Percentiles rank a stretch among this genome's conserved stretches.
phyloP scores from a whole-genome alignment of 2,329 filamentous ascomycete genomes.

The Apiospora sp. region DNA sequence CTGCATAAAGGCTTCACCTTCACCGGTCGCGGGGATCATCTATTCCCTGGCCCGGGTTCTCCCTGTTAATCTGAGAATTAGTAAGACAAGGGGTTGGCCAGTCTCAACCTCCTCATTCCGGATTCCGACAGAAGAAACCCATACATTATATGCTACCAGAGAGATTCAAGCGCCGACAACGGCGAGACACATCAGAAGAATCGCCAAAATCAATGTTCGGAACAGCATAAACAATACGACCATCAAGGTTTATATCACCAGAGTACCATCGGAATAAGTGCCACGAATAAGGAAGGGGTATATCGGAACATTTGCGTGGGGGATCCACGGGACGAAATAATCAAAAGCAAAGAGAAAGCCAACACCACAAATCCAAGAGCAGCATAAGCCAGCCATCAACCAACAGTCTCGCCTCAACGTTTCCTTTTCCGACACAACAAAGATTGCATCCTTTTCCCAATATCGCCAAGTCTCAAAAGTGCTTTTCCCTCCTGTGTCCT shows the following conservation, averaged over 20 bases:
- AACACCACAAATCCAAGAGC: not conserved
- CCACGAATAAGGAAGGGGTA: not conserved
- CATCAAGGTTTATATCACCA: not conserved
- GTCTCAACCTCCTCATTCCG: not conserved
- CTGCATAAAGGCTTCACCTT: not conserved
- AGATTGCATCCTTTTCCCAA: conserved; percentile 1
- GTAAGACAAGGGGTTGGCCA: conserved; percentile 10
- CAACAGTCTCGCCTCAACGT: conserved; percentile 6
- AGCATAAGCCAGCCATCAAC: not conserved
- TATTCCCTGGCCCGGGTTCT: not conserved
- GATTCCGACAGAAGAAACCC: not conserved
- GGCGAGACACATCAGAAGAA: not conserved
- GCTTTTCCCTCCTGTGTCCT: not conserved
- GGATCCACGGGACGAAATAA: not conserved
- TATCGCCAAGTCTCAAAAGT: conserved; percentile 11
- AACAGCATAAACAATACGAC: not conserved
- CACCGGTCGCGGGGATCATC: not conserved
- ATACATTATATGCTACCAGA: not conserved
- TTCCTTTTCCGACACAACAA: conserved; percentile 13
- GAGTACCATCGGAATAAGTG: not conserved
- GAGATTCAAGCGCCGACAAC: not conserved
- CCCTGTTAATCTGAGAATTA: not conserved
- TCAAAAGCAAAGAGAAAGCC: conserved; percentile 8
- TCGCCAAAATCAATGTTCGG: not conserved
- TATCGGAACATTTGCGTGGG: conserved; percentile 17